These are phyloP conservation scores for Fusarium compactum DNA, from an alignment of 2,329 filamentous ascomycete species.

Conservation along the genomic window DNA sequence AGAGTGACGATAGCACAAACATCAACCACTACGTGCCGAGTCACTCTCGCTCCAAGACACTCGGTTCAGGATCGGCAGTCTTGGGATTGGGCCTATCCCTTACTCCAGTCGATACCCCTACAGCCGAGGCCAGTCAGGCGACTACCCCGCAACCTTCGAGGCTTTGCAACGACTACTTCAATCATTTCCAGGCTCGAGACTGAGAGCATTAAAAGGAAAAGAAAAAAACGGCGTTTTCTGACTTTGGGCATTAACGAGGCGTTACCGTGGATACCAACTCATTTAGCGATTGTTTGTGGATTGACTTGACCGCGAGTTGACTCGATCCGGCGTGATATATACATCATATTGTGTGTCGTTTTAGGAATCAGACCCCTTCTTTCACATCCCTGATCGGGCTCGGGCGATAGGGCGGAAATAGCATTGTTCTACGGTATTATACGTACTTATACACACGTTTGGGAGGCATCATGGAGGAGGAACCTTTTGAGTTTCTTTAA, in stretches of 20 bases:
- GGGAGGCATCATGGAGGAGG: constrained; percentile 9
- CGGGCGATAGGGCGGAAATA: constrained; percentile 8
- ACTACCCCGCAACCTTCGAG: constrained; percentile 39
- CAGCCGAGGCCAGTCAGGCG: constrained; percentile 22
- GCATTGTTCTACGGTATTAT: constrained; percentile 22
- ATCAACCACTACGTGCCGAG: constrained; percentile 46
- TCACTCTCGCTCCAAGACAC: constrained; percentile 54
- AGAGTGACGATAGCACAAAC: constrained; percentile 42
- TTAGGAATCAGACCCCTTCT: constrained; percentile 26
- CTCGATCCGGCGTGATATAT: constrained; percentile 40
- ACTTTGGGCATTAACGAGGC: constrained; percentile 30
- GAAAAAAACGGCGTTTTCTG: constrained; percentile 39
- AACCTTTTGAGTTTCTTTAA: constrained; percentile 14
- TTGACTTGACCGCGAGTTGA: constrained; percentile 35
- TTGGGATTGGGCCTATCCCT: constrained; percentile 45
- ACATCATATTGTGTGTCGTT: constrained; percentile 30
- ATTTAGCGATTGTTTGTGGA: constrained; percentile 38
- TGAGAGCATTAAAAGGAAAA: constrained; percentile 19
- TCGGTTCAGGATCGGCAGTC: constrained; percentile 41
- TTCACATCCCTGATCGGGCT: constrained; percentile 18
- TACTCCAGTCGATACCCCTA: constrained; percentile 46
- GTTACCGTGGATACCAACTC: constrained; percentile 41
- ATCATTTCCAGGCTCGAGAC: constrained; percentile 38
- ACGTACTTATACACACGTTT: not conserved
- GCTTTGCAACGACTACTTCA: constrained; percentile 43